phyloP scores from a whole-genome alignment of 768 basidiomycete species.

The Boletellus ananas region DNA sequence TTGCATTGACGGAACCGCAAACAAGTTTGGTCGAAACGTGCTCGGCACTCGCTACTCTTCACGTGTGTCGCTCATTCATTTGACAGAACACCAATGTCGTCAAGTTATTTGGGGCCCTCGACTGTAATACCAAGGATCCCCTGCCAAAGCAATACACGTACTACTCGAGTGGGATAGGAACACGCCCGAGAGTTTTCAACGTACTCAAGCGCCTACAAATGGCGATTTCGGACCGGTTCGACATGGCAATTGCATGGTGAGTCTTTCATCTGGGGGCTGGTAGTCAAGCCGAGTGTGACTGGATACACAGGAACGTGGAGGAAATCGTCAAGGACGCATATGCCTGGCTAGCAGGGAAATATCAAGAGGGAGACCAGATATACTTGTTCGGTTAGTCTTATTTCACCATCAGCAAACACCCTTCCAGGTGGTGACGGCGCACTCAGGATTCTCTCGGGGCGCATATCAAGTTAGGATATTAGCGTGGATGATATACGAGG shows the following conservation, averaged over 20 bases:
- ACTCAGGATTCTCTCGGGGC: constrained; percentile 38
- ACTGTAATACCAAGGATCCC: constrained; percentile 12
- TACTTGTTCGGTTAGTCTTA: constrained; percentile 26
- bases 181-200: constrained; percentile 26
- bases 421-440: neutral
- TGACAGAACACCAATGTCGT: constrained; percentile 36
- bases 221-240: constrained; percentile 21
- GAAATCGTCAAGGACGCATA: constrained; percentile 30
- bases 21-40: constrained; percentile 19
- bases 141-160: constrained; percentile 28
- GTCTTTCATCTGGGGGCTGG: neutral
- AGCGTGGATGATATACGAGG: constrained; percentile 37
- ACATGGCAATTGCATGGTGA: constrained; percentile 37
- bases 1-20: constrained; percentile 19
- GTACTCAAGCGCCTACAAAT: constrained; percentile 15
- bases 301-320: constrained; percentile 30
- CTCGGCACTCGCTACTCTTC: neutral
- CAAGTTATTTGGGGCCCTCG: constrained; percentile 29
- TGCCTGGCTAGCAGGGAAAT: constrained; percentile 27
- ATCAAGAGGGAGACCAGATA: constrained; percentile 26
- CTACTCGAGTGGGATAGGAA: constrained; percentile 37
- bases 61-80: neutral
- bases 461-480: constrained; percentile 37
- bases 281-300: neutral
- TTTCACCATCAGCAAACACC: neutral